Evolutionary conservation across 2,329 filamentous ascomycete genomes (phyloP).

Genomic region (Aspergillus fructus): DNA sequence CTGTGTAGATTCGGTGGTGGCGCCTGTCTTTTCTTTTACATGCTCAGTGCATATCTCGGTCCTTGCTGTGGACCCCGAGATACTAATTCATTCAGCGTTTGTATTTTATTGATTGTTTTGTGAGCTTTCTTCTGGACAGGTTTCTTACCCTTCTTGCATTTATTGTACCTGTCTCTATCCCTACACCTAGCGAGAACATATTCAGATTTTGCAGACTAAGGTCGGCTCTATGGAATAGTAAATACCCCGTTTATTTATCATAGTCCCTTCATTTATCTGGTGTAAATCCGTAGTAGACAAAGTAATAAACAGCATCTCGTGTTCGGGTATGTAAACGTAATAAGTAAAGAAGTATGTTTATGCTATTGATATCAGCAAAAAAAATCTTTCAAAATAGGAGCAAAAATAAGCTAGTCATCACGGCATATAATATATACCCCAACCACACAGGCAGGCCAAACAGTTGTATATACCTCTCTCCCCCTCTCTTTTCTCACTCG

Average conservation of each 20-base stretch:
- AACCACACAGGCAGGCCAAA: background rate
- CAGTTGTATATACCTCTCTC: background rate
- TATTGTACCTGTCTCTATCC: background rate
- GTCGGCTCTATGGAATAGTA: background rate
- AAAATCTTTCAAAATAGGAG: background rate
- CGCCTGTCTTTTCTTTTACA: background rate
- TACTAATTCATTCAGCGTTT: background rate
- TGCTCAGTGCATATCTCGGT: background rate
- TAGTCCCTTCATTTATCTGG: background rate
- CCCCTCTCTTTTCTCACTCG: background rate
- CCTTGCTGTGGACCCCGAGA: background rate
- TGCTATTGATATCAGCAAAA: background rate
- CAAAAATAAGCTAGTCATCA: background rate
- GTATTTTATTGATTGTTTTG: too few relatives aligned
- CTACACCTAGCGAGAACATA: constrained; percentile 10
- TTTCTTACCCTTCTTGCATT: background rate
- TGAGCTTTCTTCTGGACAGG: background rate
- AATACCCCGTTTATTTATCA: background rate
- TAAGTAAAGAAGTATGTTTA: background rate
- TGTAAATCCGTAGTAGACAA: background rate
- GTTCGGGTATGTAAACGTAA: background rate
- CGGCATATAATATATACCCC: background rate
- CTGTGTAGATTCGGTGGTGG: background rate
- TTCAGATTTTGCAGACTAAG: background rate
- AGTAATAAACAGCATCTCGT: background rate